Evolutionary conservation across 2,329 filamentous ascomycete genomes (phyloP), one percentile per base, ranked within the genome.

Genomic region (Colletotrichum higginsianum): DNA sequence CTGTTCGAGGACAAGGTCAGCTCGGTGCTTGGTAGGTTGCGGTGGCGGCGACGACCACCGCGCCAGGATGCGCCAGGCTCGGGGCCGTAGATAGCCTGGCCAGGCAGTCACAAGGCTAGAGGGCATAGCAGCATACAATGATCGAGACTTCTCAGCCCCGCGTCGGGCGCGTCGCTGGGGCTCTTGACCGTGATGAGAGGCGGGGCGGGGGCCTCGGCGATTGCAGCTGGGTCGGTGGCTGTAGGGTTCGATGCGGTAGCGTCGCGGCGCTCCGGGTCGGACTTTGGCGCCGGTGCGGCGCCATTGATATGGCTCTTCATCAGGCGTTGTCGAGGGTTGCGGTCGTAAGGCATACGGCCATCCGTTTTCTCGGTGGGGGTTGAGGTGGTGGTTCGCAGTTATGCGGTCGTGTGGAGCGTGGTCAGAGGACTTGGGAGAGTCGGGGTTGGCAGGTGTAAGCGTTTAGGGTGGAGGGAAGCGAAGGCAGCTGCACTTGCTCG

Each of bases 81-180:
- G 30, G 23, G 30, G 23, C 56, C 50, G 40, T 9, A 35, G 58
- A 35, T 30, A 38, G 47, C 18, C 26, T 38, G 49, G 12, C 16
- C 15, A 56, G 21, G 6, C 18, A 65, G 74, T 67, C 42, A n/a
- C 56, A 61, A 49, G 5, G 42, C 38, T n/a, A 30, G 46, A 35
- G 30, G 46, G 30, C 53, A 61, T 55, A 30, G n/a, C 53, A 65
- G 84, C 87, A 73, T 86, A 92, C 93, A 95, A 80, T 95, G 93
- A 84, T 97, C 90, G 69, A 95, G 84, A 80, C 92, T 94, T 81
- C 90, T 90, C 80, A 97, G 84, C 61, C 95, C 95, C 65, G 95
- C 95, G 81, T 95, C 93, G 53, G 70, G 70, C 47, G 67, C 67
- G 30, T 72, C 70, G 46, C 42, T 71, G 57, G 70, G 67, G 16